Evolutionary conservation across 1,284 basidiomycete species (phyloP).

Genomic region (Meira nashicola): DNA sequence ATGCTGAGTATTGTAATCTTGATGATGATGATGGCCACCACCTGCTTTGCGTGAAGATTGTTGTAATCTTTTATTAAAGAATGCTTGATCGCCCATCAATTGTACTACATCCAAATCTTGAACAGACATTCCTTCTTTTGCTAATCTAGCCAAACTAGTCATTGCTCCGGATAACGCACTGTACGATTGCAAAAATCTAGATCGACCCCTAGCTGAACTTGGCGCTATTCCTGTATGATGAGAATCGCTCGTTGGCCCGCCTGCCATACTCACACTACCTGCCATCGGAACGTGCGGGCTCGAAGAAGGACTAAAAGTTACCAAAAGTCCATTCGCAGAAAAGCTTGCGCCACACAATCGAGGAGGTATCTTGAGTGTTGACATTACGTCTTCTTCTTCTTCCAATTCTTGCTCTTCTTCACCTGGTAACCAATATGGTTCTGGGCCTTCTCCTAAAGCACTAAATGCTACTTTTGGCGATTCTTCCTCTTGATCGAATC

Average conservation of each 20-base stretch:
- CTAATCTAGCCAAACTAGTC: constrained; percentile 13
- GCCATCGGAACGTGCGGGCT: neutral
- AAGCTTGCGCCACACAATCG: constrained; percentile 16
- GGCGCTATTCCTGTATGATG: neutral
- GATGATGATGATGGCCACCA: no score
- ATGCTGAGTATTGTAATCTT: no score
- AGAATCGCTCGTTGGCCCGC: neutral
- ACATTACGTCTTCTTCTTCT: constrained; percentile 8
- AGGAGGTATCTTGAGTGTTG: constrained; percentile 12
- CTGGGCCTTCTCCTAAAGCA: neutral
- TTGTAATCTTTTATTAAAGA: constrained; percentile 2
- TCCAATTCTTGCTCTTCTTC: constrained; percentile 12
- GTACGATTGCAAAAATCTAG: constrained; percentile 15
- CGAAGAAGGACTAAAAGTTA: constrained; percentile 1
- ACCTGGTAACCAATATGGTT: constrained; percentile 1
- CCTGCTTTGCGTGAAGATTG: neutral
- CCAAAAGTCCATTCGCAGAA: constrained; percentile 7
- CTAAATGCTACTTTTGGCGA: no score
- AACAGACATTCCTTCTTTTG: constrained; percentile 5
- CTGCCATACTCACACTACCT: neutral
- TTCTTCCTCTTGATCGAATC: constrained; percentile 26
- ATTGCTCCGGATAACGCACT: constrained; percentile 13
- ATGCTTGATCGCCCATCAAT: constrained; percentile 9
- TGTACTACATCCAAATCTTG: constrained; percentile 12
- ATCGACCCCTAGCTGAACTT: neutral